Conservation (phyloP, 768 basidiomycete species). For the Fomitopsis pulvina region DNA sequence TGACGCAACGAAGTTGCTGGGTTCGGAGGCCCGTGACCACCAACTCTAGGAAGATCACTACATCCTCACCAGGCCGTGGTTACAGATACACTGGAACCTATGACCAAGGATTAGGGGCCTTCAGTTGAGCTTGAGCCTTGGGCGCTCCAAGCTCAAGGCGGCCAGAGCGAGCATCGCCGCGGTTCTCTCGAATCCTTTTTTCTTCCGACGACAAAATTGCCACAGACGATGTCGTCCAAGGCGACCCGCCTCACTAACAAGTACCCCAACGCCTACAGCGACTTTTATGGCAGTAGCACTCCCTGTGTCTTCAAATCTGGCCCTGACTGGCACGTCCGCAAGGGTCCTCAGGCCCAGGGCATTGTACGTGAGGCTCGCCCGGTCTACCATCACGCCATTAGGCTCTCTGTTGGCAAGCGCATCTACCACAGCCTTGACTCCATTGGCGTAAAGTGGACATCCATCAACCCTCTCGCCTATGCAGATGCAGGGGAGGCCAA, state of each 20-base stretch:
- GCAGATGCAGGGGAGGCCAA: slow-evolving; percentile 6
- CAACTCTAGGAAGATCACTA: no score
- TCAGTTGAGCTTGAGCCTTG: no score
- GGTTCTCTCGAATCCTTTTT: no score
- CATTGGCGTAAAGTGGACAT: slow-evolving; percentile 15
- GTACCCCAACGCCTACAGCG: slow-evolving; percentile 16
- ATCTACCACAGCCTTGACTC: slow-evolving; percentile 9
- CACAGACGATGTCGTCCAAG: no score
- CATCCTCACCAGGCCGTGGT: no score
- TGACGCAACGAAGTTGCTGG: no score
- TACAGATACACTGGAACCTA: no score
- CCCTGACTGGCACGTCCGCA: slow-evolving; percentile 19
- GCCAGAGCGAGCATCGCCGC: no score
- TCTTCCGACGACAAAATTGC: no score
- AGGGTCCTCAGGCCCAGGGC: slow-evolving; percentile 18
- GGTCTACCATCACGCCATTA: slow-evolving; percentile 17
- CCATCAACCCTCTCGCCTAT: slow-evolving; percentile 21
- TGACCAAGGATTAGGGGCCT: no score
- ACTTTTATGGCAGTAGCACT: slow-evolving; percentile 20
- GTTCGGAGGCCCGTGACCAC: no score
- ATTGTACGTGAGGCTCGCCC: slow-evolving; percentile 18
- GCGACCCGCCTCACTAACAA: slow-evolving; percentile 9
- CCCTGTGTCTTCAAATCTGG: slow-evolving; percentile 18
- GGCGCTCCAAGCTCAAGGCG: no score
- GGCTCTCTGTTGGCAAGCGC: slow-evolving; percentile 9